Conservation (phyloP, 768 basidiomycete genomes). For the Boletus barrowsii region DNA sequence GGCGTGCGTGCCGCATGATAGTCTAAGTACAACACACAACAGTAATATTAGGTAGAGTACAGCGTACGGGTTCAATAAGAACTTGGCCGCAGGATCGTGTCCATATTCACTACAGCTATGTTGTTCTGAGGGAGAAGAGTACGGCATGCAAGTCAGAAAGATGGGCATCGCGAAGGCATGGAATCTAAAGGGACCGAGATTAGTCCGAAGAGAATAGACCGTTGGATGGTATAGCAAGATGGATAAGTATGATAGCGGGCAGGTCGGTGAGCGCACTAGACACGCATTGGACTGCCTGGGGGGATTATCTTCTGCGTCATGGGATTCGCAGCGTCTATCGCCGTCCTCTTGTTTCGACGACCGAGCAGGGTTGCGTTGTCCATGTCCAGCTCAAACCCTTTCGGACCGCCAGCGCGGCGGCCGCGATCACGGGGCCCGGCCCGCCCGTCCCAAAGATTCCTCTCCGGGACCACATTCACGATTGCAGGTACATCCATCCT, state of each 20-base stretch:
- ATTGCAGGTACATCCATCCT: conserved; percentile 4
- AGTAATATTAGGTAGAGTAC: conserved; percentile 13
- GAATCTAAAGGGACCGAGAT: background rate
- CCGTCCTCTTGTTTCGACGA: conserved; percentile 50
- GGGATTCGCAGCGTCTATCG: conserved; percentile 33
- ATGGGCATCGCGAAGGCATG: conserved; percentile 10
- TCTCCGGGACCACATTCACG: conserved; percentile 20
- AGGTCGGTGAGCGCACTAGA: conserved; percentile 13
- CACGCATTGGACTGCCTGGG: conserved; percentile 34
- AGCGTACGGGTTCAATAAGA: conserved; percentile 13
- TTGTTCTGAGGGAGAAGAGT: conserved; percentile 3
- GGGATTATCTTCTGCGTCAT: conserved; percentile 25
- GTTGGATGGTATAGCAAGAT: no score
- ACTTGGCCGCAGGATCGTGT: conserved; percentile 8
- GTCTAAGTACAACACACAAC: conserved; percentile 15
- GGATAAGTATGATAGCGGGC: background rate
- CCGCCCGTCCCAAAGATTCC: conserved; percentile 52
- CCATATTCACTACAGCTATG: conserved; percentile 11
- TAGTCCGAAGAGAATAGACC: background rate
- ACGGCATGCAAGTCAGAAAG: conserved; percentile 10
- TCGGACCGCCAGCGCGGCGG: conserved; percentile 25
- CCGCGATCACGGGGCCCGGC: conserved; percentile 69
- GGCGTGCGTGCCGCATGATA: background rate
- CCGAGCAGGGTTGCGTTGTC: conserved; percentile 85
- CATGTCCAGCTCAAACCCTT: conserved; percentile 80